phyloP scores from a whole-genome alignment of 176 grass and related monocot species.

The Aegilops longissima region DNA sequence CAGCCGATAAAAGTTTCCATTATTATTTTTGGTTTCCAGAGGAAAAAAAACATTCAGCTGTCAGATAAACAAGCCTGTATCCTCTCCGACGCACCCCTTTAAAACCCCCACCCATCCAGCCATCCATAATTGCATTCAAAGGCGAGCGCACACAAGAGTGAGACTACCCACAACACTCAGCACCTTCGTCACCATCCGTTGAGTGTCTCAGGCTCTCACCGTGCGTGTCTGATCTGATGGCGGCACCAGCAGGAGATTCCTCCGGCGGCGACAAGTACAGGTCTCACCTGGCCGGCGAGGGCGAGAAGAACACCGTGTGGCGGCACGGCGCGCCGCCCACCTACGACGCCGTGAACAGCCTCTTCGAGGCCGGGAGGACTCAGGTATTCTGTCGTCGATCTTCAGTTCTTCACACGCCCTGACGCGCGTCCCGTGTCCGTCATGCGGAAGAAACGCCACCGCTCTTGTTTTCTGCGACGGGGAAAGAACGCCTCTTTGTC shows the following conservation, averaged over 20 bases:
- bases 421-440: not conserved
- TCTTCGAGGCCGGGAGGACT: constrained; percentile 80
- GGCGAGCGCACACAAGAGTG: not conserved
- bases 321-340: constrained; percentile 70
- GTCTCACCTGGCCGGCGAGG: constrained; percentile 61
- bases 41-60: not conserved
- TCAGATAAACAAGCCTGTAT: not conserved
- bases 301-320: constrained; percentile 76
- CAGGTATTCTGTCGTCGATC: not conserved
- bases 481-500: not conserved
- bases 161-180: not conserved
- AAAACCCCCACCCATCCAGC: not conserved
- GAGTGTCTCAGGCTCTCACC: not conserved
- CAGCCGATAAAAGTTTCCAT: not conserved
- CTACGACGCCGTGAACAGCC: constrained; percentile 77
- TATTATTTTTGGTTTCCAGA: not conserved
- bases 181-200: not conserved
- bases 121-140: not conserved
- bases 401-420: not conserved
- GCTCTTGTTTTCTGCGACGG: too few species aligned
- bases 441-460: not conserved
- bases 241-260: not conserved
- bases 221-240: constrained; percentile 33
- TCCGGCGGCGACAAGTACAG: constrained; percentile 69
- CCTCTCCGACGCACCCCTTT: not conserved